Conservation (phyloP, 129 eudicot genomes). For the Flaveria brownii region DNA sequence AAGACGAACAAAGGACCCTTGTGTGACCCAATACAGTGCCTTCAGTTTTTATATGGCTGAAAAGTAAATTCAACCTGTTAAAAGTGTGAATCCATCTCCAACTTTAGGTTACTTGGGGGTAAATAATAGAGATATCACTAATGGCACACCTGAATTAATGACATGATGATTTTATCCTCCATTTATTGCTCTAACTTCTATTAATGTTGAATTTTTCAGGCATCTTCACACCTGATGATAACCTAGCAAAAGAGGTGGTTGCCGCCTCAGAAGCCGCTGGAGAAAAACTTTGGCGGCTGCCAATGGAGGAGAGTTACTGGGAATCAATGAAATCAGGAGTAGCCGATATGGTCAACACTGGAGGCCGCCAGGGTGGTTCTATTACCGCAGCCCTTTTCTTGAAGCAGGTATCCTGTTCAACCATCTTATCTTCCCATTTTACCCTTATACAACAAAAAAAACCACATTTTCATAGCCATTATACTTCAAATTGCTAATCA, state of each 20-base stretch:
- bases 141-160: neutral
- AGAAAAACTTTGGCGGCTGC: slow-evolving; percentile 97
- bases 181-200: slow-evolving; percentile 2
- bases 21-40: neutral
- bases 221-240: slow-evolving; percentile 85
- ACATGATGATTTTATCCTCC: neutral
- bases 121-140: neutral
- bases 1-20: neutral
- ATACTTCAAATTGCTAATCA: slow-evolving; percentile 8
- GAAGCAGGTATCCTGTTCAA: slow-evolving; percentile 63
- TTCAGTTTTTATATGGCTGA: neutral
- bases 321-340: slow-evolving; percentile 97
- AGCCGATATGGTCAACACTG: slow-evolving; percentile 96
- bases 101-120: neutral
- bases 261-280: slow-evolving; percentile 88
- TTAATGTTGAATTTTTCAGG: slow-evolving; percentile 40
- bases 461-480: neutral
- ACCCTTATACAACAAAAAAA: neutral
- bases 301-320: slow-evolving; percentile 96
- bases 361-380: slow-evolving; percentile 94
- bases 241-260: slow-evolving; percentile 83
- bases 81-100: neutral
- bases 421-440: slow-evolving; percentile 25
- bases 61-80: neutral
- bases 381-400: slow-evolving; percentile 92